A percentile compares a stretch with the other conserved stretches of the same genome.
These are phyloP conservation scores for Dissoconium aciculare DNA, from an alignment of 2,329 filamentous ascomycete genomes.

Conservation along the genomic window DNA sequence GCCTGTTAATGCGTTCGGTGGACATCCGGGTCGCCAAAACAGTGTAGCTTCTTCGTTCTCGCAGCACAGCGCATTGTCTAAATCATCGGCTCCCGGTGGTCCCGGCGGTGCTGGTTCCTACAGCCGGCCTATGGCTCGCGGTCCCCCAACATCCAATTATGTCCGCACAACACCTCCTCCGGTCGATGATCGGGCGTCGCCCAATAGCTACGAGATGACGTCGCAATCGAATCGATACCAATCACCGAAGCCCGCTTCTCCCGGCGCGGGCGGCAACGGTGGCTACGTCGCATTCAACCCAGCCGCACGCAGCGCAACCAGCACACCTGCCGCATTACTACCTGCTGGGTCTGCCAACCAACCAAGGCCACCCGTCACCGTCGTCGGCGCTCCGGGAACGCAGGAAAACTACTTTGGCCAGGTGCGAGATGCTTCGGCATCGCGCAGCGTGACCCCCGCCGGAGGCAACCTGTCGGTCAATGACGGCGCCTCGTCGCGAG, in stretches of 20 bases:
- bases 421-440: constrained; percentile 5
- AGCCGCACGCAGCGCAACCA: constrained; percentile 5
- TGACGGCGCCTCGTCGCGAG: constrained; percentile 4
- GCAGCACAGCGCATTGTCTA: constrained; percentile 7
- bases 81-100: constrained; percentile 6
- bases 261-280: constrained; percentile 8
- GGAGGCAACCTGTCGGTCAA: constrained; percentile 1
- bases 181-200: constrained; percentile 7
- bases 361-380: constrained; percentile 6
- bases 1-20: background rate
- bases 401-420: constrained; percentile 7
- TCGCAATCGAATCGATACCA: constrained; percentile 9
- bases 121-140: constrained; percentile 6
- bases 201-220: constrained; percentile 23
- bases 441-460: constrained; percentile 7
- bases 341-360: constrained; percentile 2
- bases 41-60: constrained; percentile 1
- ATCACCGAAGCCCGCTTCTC: constrained; percentile 6
- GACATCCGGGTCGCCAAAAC: background rate
- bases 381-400: constrained; percentile 5
- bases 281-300: constrained; percentile 24
- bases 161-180: constrained; percentile 9
- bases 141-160: constrained; percentile 9
- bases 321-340: background rate
- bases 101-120: constrained; percentile 7